Percentiles rank a stretch among this genome's conserved stretches.
phyloP scores from a whole-genome alignment of 495 filamentous ascomycete species.

The Rostrohypoxylon terebratum region DNA sequence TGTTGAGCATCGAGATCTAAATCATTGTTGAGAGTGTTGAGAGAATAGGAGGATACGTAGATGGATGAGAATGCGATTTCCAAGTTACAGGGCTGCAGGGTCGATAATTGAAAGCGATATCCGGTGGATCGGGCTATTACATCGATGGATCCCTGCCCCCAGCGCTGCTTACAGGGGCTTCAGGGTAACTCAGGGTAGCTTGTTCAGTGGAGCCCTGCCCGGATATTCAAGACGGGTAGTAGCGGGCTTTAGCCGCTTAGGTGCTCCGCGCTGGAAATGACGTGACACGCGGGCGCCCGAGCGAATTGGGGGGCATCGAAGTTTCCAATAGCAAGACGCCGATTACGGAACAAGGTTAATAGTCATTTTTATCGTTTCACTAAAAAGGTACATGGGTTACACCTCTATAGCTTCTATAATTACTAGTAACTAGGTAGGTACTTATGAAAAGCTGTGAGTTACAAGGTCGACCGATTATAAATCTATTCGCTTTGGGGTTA shows the following conservation, averaged over 20 bases:
- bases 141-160: slow-evolving; percentile 8
- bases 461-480: slow-evolving; percentile 22
- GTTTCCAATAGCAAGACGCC: slow-evolving; percentile 33
- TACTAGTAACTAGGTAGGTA: no score
- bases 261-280: slow-evolving; percentile 40
- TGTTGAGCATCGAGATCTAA: slow-evolving; percentile 1
- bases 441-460: slow-evolving; percentile 1
- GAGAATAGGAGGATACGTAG: not conserved
- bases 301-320: not conserved
- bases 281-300: slow-evolving; percentile 24
- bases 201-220: slow-evolving; percentile 19
- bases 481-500: slow-evolving; percentile 2
- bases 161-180: slow-evolving; percentile 9
- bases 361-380: not conserved
- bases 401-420: not conserved
- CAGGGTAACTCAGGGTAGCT: slow-evolving; percentile 15
- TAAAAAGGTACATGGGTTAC: not conserved
- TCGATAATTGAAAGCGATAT: slow-evolving; percentile 7
- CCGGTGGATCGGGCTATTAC: slow-evolving; percentile 5
- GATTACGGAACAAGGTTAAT: slow-evolving; percentile 42
- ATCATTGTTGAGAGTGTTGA: no score
- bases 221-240: no score
- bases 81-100: not conserved
- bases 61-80: not conserved
- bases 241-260: slow-evolving; percentile 33